Percentiles rank a stretch among this genome's conserved stretches.
Evolutionary conservation across 257 asterid genomes (phyloP).

Genomic region (Mentha longifolia): DNA sequence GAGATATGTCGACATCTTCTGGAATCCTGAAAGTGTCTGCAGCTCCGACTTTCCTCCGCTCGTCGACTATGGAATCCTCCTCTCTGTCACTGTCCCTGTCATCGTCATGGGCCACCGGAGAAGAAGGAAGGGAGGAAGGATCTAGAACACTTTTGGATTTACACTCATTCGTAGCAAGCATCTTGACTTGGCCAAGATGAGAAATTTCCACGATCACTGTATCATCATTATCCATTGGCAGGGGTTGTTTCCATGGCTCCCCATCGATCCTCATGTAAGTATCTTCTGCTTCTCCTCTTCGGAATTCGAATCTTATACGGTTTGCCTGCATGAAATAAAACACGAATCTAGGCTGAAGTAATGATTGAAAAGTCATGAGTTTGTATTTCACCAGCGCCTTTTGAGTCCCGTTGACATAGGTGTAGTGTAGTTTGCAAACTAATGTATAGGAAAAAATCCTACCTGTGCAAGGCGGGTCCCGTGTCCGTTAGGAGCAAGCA

Average conservation of each 20-base stretch:
- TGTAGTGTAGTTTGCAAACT: not conserved
- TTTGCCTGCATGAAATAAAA: conserved; percentile 48
- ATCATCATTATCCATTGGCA: conserved; percentile 71
- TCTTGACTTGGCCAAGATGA: conserved; percentile 73
- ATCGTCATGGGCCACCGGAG: conserved; percentile 43
- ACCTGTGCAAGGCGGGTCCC: conserved; percentile 97
- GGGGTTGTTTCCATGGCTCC: conserved; percentile 93
- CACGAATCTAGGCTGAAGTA: not conserved
- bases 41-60: conserved; percentile 78
- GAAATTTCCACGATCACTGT: conserved; percentile 73
- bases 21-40: conserved; percentile 81
- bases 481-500: conserved; percentile 83
- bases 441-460: not conserved
- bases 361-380: not conserved
- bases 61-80: conserved; percentile 58
- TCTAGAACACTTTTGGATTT: conserved; percentile 61
- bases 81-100: conserved; percentile 64
- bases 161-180: conserved; percentile 77
- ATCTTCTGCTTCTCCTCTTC: conserved; percentile 64
- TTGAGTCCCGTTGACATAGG: too few species aligned
- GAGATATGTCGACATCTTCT: conserved; percentile 80
- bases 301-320: conserved; percentile 74
- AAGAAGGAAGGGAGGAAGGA: conserved; percentile 60
- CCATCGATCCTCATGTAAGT: conserved; percentile 94
- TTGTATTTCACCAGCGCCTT: too few species aligned